These are phyloP conservation scores for Prunus mume DNA, from an alignment of 306 rosid species.

Conservation along the genomic window DNA sequence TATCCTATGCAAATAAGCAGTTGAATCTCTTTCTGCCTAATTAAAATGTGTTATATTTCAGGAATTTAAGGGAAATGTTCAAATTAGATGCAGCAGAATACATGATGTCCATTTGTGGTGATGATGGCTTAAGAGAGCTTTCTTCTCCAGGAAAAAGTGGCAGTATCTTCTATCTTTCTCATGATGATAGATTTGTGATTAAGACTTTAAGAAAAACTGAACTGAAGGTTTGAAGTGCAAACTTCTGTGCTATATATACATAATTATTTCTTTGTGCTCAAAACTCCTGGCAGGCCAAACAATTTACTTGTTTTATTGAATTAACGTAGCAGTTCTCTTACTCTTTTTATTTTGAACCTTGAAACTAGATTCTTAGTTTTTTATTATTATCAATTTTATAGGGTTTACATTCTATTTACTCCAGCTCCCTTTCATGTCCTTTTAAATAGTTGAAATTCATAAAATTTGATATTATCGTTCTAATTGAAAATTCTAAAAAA, in stretches of 20 bases:
- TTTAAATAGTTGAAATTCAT: too few relatives aligned
- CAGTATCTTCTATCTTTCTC: conserved; percentile 93
- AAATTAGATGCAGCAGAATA: conserved; percentile 96
- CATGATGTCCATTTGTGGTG: conserved; percentile 99
- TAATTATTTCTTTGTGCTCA: not conserved
- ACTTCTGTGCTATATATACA: not conserved
- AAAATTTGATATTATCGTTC: too few relatives aligned
- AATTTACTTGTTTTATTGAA: not conserved
- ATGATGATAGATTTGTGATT: conserved; percentile 91
- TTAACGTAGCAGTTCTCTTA: not conserved
- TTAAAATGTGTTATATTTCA: conserved; percentile 28
- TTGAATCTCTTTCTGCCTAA: conserved; percentile 8
- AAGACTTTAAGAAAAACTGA: conserved; percentile 81
- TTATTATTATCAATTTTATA: not conserved
- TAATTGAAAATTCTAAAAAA: too few relatives aligned
- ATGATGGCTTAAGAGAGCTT: conserved; percentile 80
- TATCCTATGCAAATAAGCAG: not conserved
- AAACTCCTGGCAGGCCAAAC: not conserved
- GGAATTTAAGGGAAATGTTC: conserved; percentile 99
- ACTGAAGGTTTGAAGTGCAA: conserved; percentile 71
- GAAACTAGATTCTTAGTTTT: not conserved
- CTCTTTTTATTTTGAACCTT: not conserved
- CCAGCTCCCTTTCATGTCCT: not conserved
- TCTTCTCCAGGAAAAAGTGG: conserved; percentile 98
- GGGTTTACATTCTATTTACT: not conserved